Conservation (phyloP, 225 moss, liverwort and hornwort species). For the Polytrichum formosum region DNA sequence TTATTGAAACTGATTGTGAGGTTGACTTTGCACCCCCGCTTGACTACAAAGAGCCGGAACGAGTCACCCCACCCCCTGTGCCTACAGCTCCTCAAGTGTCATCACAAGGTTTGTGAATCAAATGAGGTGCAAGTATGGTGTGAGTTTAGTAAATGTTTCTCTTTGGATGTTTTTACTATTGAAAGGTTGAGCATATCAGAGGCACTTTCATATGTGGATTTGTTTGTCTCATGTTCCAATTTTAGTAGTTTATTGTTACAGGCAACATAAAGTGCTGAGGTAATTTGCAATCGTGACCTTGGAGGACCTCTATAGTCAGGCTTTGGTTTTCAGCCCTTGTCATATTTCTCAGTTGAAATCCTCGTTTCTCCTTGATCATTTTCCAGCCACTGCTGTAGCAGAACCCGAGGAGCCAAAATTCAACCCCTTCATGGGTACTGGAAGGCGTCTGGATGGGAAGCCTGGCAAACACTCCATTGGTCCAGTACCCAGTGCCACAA, state of each 20-base stretch:
- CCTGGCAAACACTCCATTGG: constrained; percentile 65
- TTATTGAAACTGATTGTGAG: constrained; percentile 99
- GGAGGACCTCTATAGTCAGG: no score
- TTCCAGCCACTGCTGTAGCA: constrained; percentile 35
- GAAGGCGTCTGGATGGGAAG: constrained; percentile 90
- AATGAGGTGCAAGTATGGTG: neutral
- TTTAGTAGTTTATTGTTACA: no score
- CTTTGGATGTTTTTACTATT: neutral
- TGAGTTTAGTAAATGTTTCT: neutral
- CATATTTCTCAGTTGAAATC: no score
- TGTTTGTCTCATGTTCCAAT: no score
- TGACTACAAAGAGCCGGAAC: constrained; percentile 97
- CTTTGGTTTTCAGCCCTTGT: no score
- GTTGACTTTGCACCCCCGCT: constrained; percentile 98
- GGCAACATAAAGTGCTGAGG: no score
- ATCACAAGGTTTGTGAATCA: constrained; percentile 53
- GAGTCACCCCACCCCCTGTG: constrained; percentile 60
- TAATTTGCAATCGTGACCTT: no score
- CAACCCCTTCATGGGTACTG: constrained; percentile 78
- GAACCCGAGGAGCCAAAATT: constrained; percentile 77
- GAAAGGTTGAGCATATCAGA: neutral
- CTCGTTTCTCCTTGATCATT: neutral
- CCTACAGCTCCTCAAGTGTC: constrained; percentile 52
- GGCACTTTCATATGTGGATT: no score
- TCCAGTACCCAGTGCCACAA: constrained; percentile 30